Base-by-base conservation (phyloP, 495 filamentous ascomycete species). In the Apodospora peruviana region DNA sequence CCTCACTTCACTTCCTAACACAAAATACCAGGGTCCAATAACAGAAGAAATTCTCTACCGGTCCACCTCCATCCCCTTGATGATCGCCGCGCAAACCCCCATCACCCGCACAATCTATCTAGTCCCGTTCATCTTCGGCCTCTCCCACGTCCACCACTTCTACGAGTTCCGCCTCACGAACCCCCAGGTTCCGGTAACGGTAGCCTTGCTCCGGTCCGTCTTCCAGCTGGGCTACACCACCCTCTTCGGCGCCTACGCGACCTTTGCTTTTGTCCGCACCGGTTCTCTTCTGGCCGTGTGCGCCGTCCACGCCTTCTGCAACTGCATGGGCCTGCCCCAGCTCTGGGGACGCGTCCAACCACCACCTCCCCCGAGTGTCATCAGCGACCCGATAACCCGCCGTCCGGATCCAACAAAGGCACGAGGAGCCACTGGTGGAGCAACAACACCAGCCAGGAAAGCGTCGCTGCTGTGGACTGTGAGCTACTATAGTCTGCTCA, bases 1-100 rank as follows among this genome's bases (percentile, higher is more conserved):
- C 34, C 40, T 23, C 29, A 40, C 16, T 7, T 34, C 14, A 8
- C 38, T n/a, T 10, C 32, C 50, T 45, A 45, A 44, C 29, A 3
- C 24, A 17, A 39, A 7, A 23, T 32, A 32, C 7, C 24, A 90
- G 87, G 91, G 88, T 39, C 93, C 93, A 0, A 64, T 93, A 29
- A 96, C 87, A 9, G 93, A 98, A 72, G 93, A 98, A 66, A 59
- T 95, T 43, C 85, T 97, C 62, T 98, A 95, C 71, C 88, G 93
- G 63, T 86, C 87, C 2, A 78, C 85, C 40, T 79, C 93, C 39
- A 74, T 96, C 43, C 87, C 91, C 5, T 74, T 95, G 2, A 84
- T 95, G 61, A 67, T 96, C 4, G 67, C 91, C n/a, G 80, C 90
- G n/a, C 75, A 75, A 24, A 65, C 77, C 5, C 69, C 78, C 3